These are phyloP conservation scores for Tylopilus plumbeoviolaceoides DNA, from an alignment of 768 basidiomycete species.

Conservation along the genomic window DNA sequence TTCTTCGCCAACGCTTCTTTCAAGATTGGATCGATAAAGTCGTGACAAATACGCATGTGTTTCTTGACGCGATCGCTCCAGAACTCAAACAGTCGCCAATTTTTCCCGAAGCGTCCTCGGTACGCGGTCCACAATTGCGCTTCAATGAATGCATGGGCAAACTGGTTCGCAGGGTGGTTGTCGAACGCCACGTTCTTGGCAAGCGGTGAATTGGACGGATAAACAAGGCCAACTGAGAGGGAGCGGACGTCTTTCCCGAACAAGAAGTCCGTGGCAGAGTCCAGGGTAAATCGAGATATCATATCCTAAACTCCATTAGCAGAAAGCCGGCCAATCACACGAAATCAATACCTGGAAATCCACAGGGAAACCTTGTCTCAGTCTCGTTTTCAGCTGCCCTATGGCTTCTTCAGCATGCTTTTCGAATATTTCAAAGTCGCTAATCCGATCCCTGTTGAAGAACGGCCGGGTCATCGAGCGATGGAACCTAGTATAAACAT, in stretches of 20 bases:
- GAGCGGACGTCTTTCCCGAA: slow-evolving; percentile 48
- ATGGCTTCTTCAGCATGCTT: slow-evolving; percentile 47
- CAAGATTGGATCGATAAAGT: slow-evolving; percentile 53
- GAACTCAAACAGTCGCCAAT: slow-evolving; percentile 54
- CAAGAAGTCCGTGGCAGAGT: slow-evolving; percentile 56
- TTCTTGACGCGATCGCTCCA: slow-evolving; percentile 43
- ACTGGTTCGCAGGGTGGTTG: slow-evolving; percentile 36
- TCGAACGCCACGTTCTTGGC: slow-evolving; percentile 5
- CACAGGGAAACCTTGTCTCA: slow-evolving; percentile 45
- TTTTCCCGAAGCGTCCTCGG: slow-evolving; percentile 37
- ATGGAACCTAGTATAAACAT: slow-evolving; percentile 42
- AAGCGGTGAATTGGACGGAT: slow-evolving; percentile 33
- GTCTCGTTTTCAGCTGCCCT: slow-evolving; percentile 39
- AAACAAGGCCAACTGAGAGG: slow-evolving; percentile 45
- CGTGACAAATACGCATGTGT: slow-evolving; percentile 45
- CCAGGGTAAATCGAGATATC: slow-evolving; percentile 54
- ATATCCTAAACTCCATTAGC: slow-evolving; percentile 37
- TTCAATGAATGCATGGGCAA: slow-evolving; percentile 47
- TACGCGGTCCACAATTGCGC: slow-evolving; percentile 41
- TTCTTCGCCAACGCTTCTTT: slow-evolving; percentile 42
- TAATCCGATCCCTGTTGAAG: slow-evolving; percentile 51
- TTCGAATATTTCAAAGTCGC: slow-evolving; percentile 53
- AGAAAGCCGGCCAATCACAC: background rate
- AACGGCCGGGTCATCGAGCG: slow-evolving; percentile 59
- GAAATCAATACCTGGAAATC: slow-evolving; percentile 47